These are phyloP conservation scores for Metarhizium anisopliae DNA, from an alignment of 2,329 filamentous ascomycete genomes.

Conservation along the genomic window DNA sequence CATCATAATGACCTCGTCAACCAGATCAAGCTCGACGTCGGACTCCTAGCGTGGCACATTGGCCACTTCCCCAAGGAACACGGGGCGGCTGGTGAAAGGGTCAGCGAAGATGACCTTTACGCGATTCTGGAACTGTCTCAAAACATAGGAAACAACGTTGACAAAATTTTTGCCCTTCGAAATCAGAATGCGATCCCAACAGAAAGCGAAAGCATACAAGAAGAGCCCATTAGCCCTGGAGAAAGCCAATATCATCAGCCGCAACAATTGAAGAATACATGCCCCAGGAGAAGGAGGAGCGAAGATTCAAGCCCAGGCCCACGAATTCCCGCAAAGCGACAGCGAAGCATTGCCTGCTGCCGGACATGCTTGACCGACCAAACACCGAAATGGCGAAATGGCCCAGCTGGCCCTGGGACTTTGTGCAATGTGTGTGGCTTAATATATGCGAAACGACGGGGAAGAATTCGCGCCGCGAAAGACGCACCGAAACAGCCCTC, in stretches of 20 bases:
- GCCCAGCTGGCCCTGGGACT: slow-evolving; percentile 64
- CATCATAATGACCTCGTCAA: background rate
- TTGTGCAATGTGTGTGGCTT: slow-evolving; percentile 67
- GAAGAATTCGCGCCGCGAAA: background rate
- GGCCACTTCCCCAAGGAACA: slow-evolving; percentile 7
- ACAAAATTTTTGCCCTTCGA: slow-evolving; percentile 7
- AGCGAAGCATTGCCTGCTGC: slow-evolving; percentile 19
- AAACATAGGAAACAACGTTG: slow-evolving; percentile 7
- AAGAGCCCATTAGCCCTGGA: background rate
- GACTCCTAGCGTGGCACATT: slow-evolving; percentile 6
- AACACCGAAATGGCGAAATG: slow-evolving; percentile 68
- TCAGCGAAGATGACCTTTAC: slow-evolving; percentile 8
- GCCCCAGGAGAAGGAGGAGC: background rate
- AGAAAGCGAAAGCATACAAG: slow-evolving; percentile 1
- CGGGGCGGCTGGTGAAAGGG: background rate
- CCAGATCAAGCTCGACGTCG: slow-evolving; percentile 9
- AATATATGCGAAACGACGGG: slow-evolving; percentile 24
- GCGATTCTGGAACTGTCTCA: slow-evolving; percentile 8
- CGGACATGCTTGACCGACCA: slow-evolving; percentile 56
- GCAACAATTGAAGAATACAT: background rate
- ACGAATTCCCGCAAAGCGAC: background rate
- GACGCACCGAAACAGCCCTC: background rate
- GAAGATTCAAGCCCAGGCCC: background rate
- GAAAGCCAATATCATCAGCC: background rate
- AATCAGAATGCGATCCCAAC: slow-evolving; percentile 1